Evolutionary conservation across 306 rosid species (phyloP), one percentile per base, ranked within the genome.

Genomic region (Lithocarpus polystachyus): DNA sequence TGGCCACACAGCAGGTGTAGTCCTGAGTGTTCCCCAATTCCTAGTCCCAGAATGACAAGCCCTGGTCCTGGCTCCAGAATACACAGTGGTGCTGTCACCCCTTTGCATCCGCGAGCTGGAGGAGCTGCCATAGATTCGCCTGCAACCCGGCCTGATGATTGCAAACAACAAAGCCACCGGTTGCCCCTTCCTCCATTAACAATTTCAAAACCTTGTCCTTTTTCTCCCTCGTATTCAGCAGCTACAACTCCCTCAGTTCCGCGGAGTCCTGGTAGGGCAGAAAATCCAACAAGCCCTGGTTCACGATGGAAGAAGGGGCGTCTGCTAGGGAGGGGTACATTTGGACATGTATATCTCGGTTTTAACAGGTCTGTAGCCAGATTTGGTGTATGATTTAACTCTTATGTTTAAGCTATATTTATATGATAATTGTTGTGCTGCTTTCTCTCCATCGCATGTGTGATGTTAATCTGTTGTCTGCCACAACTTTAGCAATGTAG

Each of bases 51-150:
- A 81, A 77, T 90, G 89, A 81, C 89, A 76, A 93, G 98, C 83
- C 92, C 93, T 35, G 89, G 80, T 57, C 87, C 87, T 68, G 80
- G 87, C 82, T 82, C 90, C 72, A 93, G 99, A 92, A 91, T 93
- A 87, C 99, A 96, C 65, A 96, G 99, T 72, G 99, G 99, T 85
- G 93, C 99, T 43, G 99, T 96, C 88, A 96, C 99, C 73, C 99
- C 99, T 65, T 85, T 87, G 84, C 97, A 96, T 84, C 97, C 98
- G 6, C 88, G 97, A 82, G 93, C 97, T 14, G 97, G 88, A 57
- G 92, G 91, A 78, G 79, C 85, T 20, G 84, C 82, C 59, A 73
- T 74, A 31, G 98, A 96, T 56, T 84, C 93, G 35, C 98, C 85
- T 74, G 75, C 92, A 57, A 88, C 90, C 76, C 75, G 96, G 91